Evolutionary conservation across 768 basidiomycete species (phyloP), one percentile per base, ranked within the genome.

Genomic region (Tricholoma matsutake): DNA sequence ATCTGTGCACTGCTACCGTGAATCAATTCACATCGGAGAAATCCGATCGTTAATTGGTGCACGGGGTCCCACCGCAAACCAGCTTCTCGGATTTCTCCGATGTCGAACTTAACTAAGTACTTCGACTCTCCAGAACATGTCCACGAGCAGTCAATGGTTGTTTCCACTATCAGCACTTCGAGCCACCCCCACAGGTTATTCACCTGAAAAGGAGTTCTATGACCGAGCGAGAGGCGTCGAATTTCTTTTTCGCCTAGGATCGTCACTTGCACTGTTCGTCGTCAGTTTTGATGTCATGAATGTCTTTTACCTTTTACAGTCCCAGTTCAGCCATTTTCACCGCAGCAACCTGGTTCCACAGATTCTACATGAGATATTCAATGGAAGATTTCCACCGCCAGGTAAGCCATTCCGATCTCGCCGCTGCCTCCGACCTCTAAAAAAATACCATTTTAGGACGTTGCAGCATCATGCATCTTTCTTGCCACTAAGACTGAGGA

Each of bases 401-500:
- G 79, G 92, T 89, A 74, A 64, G 78, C 61, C 47, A n/a, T 63
- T 61, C 57, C 47, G 11, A 52, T 57, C 31, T 31, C 25, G 13
- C 41, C 45, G 34, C 4, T 55, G 10, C 53, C 22, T 63, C 60
- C 41, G 58, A 51, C 63, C 60, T 63, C 37, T 54, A 57, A 57
- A 43, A n/a, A 63, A 29, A 58, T 63, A 53, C 56, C 53, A 29
- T 37, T 61, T 54, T 63, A 94, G 92, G 87, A 92, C 65, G 87
- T 92, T 43, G 92, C 93, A 29, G 92, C 90, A 11, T 81, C 92
- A 4, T 94, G 91, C 71, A 85, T 94, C 62, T 94, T 94, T 68
- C 81, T 94, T 60, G 90, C 92, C 0, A 92, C 92, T n/a, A 94
- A 94, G 72, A 94, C 91, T 1, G 92, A 94, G 71, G 92, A 94